Conservation (phyloP, 805 yeast genomes). For the Teunomyces barrocoloradensis region DNA sequence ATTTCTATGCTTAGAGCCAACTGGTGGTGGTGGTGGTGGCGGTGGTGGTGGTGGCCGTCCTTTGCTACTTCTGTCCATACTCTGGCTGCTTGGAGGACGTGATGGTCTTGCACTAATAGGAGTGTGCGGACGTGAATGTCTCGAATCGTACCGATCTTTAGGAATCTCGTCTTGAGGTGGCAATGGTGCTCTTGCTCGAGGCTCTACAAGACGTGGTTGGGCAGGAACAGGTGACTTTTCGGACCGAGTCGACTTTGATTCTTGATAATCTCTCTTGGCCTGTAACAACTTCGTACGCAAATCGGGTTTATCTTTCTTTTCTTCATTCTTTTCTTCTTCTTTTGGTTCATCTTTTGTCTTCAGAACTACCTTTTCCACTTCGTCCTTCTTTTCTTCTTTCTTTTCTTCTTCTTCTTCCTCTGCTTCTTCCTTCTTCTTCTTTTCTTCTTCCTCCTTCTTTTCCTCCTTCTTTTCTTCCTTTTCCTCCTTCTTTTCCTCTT, state of each 20-base stretch:
- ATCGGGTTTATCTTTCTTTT: constrained; percentile 9
- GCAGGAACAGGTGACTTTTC: constrained; percentile 2
- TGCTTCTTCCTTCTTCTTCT: neutral
- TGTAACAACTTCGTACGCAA: constrained; percentile 20
- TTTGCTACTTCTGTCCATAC: neutral
- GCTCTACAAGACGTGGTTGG: constrained; percentile 5
- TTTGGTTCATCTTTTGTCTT: constrained; percentile 8
- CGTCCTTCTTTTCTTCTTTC: constrained; percentile 5
- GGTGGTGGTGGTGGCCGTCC: constrained; percentile 4
- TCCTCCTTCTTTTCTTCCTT: neutral
- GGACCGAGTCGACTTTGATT: neutral
- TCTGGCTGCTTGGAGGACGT: constrained; percentile 1
- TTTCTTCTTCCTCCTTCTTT: neutral
- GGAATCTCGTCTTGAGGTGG: constrained; percentile 20
- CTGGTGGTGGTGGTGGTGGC: constrained; percentile 21
- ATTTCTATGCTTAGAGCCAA: constrained; percentile 11
- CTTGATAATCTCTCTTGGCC: constrained; percentile 23
- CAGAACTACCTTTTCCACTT: constrained; percentile 10
- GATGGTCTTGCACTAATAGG: neutral
- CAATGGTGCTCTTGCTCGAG: constrained; percentile 17
- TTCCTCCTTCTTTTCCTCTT: constrained; percentile 7
- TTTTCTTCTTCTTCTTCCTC: neutral
- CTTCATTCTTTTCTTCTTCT: neutral
- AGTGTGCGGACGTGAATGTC: neutral
- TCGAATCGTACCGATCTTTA: constrained; percentile 4